These are phyloP conservation scores for Bryoerythrophyllum caledonicum DNA, from an alignment of 225 moss, liverwort and hornwort species.

Conservation along the genomic window DNA sequence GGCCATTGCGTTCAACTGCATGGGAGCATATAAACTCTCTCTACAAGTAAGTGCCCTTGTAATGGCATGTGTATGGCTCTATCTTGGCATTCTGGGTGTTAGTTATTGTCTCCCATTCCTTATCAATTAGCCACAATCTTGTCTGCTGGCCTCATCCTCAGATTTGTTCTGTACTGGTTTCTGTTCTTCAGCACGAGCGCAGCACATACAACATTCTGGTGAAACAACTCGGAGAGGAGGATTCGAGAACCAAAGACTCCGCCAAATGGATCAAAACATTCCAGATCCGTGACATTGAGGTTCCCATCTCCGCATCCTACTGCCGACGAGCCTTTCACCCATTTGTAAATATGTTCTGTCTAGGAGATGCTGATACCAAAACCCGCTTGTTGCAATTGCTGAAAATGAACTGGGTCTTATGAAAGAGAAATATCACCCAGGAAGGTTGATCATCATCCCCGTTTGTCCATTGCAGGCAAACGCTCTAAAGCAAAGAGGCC, in stretches of 20 bases:
- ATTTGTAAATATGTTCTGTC: not conserved
- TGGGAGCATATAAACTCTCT: constrained; percentile 95
- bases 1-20: constrained; percentile 95
- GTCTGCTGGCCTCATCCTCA: not conserved
- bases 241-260: constrained; percentile 89
- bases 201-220: constrained; percentile 75
- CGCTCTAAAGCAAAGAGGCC: constrained; percentile 86
- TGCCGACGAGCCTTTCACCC: not conserved
- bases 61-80: not conserved
- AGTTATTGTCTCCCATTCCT: not conserved
- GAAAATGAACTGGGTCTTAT: not conserved
- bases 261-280: constrained; percentile 96
- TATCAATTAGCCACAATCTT: not conserved
- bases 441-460: not conserved
- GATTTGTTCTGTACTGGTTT: constrained; percentile 14
- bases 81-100: too few species aligned
- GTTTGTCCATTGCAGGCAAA: constrained; percentile 49
- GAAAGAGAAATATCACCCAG: not conserved
- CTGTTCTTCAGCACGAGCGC: constrained; percentile 72
- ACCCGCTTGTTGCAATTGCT: not conserved
- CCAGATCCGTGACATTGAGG: constrained; percentile 75
- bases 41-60: constrained; percentile 47
- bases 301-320: not conserved
- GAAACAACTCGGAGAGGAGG: constrained; percentile 88
- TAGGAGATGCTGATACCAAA: not conserved